Conservation (phyloP, 768 basidiomycete genomes). For the Leccinellum albellum region DNA sequence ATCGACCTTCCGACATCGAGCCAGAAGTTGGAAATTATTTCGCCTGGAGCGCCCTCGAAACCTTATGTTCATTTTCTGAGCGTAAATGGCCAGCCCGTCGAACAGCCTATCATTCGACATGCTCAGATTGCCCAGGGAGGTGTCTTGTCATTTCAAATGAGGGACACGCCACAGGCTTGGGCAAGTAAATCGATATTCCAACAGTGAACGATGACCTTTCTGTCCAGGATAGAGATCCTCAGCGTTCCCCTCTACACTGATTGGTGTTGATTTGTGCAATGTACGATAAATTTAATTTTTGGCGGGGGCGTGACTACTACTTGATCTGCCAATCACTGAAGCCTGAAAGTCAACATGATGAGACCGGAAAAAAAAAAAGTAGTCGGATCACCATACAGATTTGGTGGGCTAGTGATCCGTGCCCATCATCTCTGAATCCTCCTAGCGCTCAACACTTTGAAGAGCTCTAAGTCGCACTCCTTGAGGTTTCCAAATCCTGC, state of each 20-base stretch:
- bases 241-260: neutral
- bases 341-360: neutral
- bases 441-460: no score
- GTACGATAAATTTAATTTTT: neutral
- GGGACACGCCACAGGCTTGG: constrained; percentile 44
- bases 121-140: constrained; percentile 58
- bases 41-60: constrained; percentile 53
- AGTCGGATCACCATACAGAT: no score
- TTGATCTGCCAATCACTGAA: neutral
- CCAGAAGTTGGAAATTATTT: constrained; percentile 45
- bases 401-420: no score
- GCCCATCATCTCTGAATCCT: no score
- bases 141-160: constrained; percentile 64
- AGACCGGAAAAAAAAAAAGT: no score
- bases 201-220: neutral
- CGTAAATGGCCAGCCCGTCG: constrained; percentile 47
- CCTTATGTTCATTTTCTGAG: constrained; percentile 59
- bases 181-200: constrained; percentile 12
- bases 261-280: neutral
- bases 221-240: neutral
- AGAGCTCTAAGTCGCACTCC: no score
- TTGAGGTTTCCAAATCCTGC: no score
- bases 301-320: neutral
- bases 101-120: constrained; percentile 53
- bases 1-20: constrained; percentile 47